phyloP scores from a whole-genome alignment of 1,284 basidiomycete species.

The Papiliotrema nemorosa region DNA sequence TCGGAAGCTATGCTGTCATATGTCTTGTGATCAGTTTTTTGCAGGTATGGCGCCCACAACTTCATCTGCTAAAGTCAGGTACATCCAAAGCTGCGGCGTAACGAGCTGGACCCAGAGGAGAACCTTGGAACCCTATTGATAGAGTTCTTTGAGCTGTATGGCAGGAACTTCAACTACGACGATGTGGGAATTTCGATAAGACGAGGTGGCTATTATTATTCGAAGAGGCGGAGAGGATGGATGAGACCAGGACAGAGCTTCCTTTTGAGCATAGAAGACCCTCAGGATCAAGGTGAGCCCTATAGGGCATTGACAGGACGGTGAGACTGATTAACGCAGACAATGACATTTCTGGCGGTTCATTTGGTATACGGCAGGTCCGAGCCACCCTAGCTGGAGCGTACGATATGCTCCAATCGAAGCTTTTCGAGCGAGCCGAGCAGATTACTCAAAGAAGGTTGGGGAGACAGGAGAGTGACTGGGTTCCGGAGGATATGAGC shows the following conservation, averaged over 20 bases:
- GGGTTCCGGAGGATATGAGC: constrained; percentile 65
- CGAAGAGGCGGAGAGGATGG: constrained; percentile 77
- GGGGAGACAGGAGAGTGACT: constrained; percentile 23
- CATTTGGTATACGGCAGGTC: constrained; percentile 78
- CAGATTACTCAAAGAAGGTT: constrained; percentile 18
- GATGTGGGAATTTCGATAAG: constrained; percentile 86
- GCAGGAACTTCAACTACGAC: constrained; percentile 84
- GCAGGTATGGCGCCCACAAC: constrained; percentile 58
- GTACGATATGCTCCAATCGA: constrained; percentile 70
- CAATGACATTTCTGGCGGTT: constrained; percentile 89
- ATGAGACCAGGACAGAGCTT: constrained; percentile 59
- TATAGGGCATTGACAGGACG: not conserved
- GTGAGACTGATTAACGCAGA: constrained; percentile 51
- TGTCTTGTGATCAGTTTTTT: constrained; percentile 89
- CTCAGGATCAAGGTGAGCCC: constrained; percentile 79
- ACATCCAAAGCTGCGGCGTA: constrained; percentile 87
- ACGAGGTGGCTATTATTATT: constrained; percentile 78
- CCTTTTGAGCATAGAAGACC: constrained; percentile 87
- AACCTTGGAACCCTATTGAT: constrained; percentile 90
- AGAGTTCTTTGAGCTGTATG: constrained; percentile 97
- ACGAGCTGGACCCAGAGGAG: constrained; percentile 77
- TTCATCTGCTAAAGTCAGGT: constrained; percentile 52
- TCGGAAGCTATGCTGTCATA: constrained; percentile 93
- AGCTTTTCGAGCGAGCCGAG: constrained; percentile 29
- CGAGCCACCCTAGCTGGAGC: constrained; percentile 81